These are phyloP conservation scores for Tylopilus balloui DNA, from an alignment of 768 basidiomycete species.

Conservation along the genomic window DNA sequence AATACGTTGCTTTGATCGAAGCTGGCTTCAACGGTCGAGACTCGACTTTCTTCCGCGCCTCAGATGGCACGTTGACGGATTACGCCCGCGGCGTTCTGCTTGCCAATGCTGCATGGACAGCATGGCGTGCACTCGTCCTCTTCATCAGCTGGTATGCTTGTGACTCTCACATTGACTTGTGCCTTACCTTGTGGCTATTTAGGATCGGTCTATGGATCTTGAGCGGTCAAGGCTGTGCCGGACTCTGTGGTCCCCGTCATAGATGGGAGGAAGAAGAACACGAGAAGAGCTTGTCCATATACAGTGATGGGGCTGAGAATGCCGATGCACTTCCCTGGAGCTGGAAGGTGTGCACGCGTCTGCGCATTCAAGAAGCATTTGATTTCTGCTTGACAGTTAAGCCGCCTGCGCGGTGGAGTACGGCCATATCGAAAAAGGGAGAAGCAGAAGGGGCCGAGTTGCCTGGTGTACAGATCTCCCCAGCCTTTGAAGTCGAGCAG, in stretches of 20 bases:
- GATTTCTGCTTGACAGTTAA: constrained; percentile 68
- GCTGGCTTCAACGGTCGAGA: constrained; percentile 54
- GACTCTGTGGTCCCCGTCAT: constrained; percentile 79
- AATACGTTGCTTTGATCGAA: constrained; percentile 43
- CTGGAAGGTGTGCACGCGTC: constrained; percentile 69
- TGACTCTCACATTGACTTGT: neutral
- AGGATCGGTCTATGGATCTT: constrained; percentile 79
- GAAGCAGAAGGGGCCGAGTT: constrained; percentile 20
- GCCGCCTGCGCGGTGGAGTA: constrained; percentile 33
- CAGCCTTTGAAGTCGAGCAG: constrained; percentile 48
- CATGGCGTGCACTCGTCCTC: constrained; percentile 68
- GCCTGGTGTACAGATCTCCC: constrained; percentile 30
- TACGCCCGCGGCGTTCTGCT: constrained; percentile 79
- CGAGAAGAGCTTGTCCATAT: constrained; percentile 53
- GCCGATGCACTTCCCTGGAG: constrained; percentile 62
- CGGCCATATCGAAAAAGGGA: constrained; percentile 31
- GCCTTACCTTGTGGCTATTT: neutral
- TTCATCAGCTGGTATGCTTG: constrained; percentile 56
- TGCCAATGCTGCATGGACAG: constrained; percentile 79
- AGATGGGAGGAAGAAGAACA: constrained; percentile 80
- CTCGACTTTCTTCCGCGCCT: constrained; percentile 63
- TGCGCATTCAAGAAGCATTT: constrained; percentile 72
- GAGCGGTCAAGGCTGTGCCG: constrained; percentile 72
- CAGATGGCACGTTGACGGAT: constrained; percentile 61
- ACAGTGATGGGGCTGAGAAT: constrained; percentile 43